These are phyloP conservation scores for Arxiozyma heterogenica DNA, from an alignment of 1,139 yeast species.

Conservation along the genomic window DNA sequence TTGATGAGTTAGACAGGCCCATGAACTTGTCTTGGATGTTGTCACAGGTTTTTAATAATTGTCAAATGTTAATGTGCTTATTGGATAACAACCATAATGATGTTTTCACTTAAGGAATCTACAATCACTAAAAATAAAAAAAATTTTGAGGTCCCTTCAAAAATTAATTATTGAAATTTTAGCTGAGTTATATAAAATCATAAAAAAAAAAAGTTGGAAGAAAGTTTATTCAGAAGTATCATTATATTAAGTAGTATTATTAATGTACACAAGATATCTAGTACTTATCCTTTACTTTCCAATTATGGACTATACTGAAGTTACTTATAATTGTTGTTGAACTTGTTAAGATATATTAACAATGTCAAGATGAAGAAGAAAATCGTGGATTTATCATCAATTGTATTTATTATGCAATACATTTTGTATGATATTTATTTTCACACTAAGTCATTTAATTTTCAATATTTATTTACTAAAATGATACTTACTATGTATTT, in stretches of 20 bases:
- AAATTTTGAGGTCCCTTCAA: too few relatives aligned
- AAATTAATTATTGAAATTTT: too few relatives aligned
- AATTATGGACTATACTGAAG: neutral
- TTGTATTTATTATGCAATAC: neutral
- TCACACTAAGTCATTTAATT: too few relatives aligned
- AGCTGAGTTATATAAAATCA: too few relatives aligned
- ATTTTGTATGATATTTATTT: too few relatives aligned
- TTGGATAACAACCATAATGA: neutral
- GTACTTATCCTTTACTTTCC: neutral
- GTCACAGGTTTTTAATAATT: neutral
- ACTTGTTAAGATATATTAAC: neutral
- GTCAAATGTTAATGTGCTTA: neutral
- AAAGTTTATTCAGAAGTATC: too few relatives aligned
- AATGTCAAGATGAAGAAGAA: neutral
- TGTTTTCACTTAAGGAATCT: too few relatives aligned
- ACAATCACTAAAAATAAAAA: too few relatives aligned
- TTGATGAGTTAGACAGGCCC: constrained; percentile 1
- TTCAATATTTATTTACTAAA: too few relatives aligned
- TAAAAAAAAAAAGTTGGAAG: too few relatives aligned
- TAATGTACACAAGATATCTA: too few relatives aligned
- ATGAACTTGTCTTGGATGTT: neutral
- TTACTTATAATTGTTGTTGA: neutral
- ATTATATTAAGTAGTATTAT: too few relatives aligned
- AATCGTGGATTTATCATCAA: neutral
- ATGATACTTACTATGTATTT: neutral